Percentiles rank a stretch among this genome's conserved stretches.
Evolutionary conservation across 2,329 filamentous ascomycete genomes (phyloP).

Genomic region (Neofusicoccum kwambonambiense): DNA sequence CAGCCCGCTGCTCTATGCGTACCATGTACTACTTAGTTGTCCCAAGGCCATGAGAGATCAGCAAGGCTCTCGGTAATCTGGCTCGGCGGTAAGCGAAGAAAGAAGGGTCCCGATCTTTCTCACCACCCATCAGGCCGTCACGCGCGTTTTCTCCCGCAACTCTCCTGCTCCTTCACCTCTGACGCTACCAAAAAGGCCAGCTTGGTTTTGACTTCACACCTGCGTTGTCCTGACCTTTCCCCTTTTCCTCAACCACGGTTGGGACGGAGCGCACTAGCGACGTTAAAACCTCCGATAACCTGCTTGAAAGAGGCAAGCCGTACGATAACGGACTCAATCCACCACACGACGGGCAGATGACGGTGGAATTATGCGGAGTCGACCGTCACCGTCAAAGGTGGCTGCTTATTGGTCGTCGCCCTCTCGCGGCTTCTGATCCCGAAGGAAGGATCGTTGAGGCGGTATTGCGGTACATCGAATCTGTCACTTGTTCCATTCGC

Average conservation of each 20-base stretch:
- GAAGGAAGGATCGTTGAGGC: not conserved
- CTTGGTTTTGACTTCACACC: not conserved
- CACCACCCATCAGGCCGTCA: no score
- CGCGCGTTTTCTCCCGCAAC: no score
- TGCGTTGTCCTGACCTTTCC: not conserved
- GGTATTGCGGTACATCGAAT: no score
- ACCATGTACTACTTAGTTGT: no score
- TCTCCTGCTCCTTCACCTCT: no score
- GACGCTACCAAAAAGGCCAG: no score
- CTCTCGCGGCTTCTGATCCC: not conserved
- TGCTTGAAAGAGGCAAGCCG: not conserved
- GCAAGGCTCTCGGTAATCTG: no score
- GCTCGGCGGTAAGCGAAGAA: not conserved
- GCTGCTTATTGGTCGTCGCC: not conserved
- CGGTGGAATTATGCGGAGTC: no score
- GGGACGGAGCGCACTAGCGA: not conserved
- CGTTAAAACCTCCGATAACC: not conserved
- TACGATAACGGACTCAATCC: no score
- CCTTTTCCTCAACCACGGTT: not conserved
- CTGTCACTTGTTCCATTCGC: no score
- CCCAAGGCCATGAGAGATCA: no score
- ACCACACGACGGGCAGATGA: not conserved
- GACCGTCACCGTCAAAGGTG: not conserved
- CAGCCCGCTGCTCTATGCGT: not conserved
- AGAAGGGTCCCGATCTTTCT: not conserved